Percentiles rank a stretch among this genome's conserved stretches.
These are phyloP conservation scores for Brassica nigra DNA, from an alignment of 345 rosid genomes.

Conservation along the genomic window DNA sequence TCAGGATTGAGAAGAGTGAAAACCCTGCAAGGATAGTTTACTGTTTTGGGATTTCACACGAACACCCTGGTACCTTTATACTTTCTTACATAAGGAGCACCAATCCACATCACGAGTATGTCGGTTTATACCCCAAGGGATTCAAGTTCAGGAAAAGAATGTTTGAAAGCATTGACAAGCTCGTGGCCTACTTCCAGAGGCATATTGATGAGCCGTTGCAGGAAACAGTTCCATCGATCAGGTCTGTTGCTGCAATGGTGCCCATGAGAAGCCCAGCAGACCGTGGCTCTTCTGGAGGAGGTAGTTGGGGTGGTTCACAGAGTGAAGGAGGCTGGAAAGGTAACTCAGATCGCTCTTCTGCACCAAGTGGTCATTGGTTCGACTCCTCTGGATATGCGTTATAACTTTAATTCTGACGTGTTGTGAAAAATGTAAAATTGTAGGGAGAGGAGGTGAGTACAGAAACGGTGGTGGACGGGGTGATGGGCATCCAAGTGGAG, in stretches of 20 bases:
- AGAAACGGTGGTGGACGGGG: neutral
- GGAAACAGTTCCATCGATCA: neutral
- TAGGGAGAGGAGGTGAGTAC: neutral
- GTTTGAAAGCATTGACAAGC: neutral
- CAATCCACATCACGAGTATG: neutral
- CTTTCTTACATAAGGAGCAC: neutral
- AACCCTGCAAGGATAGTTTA: neutral
- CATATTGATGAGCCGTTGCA: neutral
- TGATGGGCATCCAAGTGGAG: neutral
- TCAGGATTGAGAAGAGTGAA: neutral
- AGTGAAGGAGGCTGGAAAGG: neutral
- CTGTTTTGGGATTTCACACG: neutral
- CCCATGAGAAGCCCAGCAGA: neutral
- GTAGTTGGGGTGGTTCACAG: neutral
- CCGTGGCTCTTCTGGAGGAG: neutral
- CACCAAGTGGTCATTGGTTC: neutral
- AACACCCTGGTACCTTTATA: neutral
- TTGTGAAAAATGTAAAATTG: neutral
- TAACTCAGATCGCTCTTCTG: neutral
- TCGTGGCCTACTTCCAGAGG: neutral
- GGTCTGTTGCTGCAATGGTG: neutral
- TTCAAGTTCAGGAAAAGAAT: neutral
- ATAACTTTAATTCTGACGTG: neutral
- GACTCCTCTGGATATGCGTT: neutral
- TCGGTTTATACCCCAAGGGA: neutral